Base-by-base conservation (phyloP, 495 filamentous ascomycete genomes). In the Oidiodendron maius region DNA sequence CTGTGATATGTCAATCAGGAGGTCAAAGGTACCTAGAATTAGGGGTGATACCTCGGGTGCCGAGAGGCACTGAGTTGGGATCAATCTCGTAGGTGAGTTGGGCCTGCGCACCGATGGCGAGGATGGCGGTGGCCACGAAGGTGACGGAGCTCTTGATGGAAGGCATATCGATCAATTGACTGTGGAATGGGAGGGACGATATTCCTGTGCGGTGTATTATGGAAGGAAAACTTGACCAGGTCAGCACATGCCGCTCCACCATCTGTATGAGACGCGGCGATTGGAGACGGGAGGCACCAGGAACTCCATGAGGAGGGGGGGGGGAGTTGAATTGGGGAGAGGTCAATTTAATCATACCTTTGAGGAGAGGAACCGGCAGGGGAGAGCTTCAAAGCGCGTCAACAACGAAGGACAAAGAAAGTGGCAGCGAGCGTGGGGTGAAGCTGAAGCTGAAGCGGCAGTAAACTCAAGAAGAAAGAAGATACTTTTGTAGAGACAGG, bases 61-160 rank as follows among this genome's bases (percentile, higher is more conserved):
- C 30, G 3, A 76, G 40, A 0, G 68, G 53, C 16, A 91, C 80
- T 34, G 65, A 74, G 55, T 60, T 67, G 1, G 82, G 80, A 51
- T 89, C 71, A 49, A 94, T 81, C 39, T 49, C 56, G 58, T 75
- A 73, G 8, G 12, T 44, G 41, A 37, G 41, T 36, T 58, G 55
- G 42, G 72, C 70, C 23, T 55, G 56, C 12, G 58, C 64, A 24
- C 64, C 58, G 43, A 72, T 63, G 44, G 61, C 46, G 41, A 71
- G 50, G 28, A 71, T 37, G 12, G 57, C 66, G 25, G 62, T 58
- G 53, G 71, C 71, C 50, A 73, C 59, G 25, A 74, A 70, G 57
- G 72, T 55, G n/a, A 70, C 42, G 20, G 60, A 61, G 36, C 60
- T 63, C 48, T 60, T 65, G 60, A 76, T 63, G 43, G 68, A 69